Evolutionary conservation across 1,284 basidiomycete genomes (phyloP).

Genomic region (Ustilago sp.): DNA sequence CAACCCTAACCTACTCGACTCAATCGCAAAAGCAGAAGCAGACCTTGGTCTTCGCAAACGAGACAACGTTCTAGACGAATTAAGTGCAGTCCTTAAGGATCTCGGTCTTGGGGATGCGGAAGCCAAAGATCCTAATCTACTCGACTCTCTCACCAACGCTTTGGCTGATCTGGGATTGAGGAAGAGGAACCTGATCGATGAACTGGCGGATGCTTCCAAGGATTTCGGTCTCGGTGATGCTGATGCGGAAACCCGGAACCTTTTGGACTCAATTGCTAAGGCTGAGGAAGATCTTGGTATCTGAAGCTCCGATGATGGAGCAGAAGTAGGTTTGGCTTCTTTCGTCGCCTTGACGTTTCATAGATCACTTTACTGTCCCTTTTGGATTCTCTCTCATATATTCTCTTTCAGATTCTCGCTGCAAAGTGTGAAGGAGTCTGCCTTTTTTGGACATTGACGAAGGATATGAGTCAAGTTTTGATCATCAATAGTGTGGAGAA

Average conservation of each 20-base stretch:
- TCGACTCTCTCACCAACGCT: too few relatives aligned
- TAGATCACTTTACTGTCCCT: too few relatives aligned
- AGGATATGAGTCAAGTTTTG: too few relatives aligned
- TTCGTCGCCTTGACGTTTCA: too few relatives aligned
- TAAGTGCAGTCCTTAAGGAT: neutral
- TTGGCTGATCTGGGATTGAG: too few relatives aligned
- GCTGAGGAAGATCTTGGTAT: neutral
- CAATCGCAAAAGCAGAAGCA: neutral
- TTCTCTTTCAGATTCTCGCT: neutral
- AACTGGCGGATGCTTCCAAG: neutral
- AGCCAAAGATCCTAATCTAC: too few relatives aligned
- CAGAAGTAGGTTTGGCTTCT: too few relatives aligned
- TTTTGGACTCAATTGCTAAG: neutral
- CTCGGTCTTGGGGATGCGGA: neutral
- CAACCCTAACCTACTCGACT: constrained; percentile 1
- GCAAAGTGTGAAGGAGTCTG: too few relatives aligned
- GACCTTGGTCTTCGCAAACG: neutral
- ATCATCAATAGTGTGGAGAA: too few relatives aligned
- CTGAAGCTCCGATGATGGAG: neutral
- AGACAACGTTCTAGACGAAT: too few relatives aligned
- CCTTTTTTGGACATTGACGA: too few relatives aligned
- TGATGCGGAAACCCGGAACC: neutral
- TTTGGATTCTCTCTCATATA: neutral
- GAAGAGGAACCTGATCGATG: constrained; percentile 12
- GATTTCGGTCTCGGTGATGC: constrained; percentile 1